Conservation (phyloP, 495 filamentous ascomycete genomes). For the Staphylotrichum longicolle region DNA sequence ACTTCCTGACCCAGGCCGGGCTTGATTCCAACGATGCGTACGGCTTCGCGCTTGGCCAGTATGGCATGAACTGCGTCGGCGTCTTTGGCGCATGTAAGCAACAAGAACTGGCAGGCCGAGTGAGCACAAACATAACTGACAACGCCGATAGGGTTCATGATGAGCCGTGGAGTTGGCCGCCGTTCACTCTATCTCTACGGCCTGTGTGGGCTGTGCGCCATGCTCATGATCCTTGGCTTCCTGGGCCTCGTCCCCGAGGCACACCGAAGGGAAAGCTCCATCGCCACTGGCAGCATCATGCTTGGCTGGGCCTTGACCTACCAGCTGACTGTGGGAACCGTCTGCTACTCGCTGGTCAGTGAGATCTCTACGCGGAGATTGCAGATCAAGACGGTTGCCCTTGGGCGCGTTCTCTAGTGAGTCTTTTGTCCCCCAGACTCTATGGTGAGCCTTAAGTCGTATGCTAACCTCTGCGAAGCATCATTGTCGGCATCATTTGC, state of each 20-base stretch:
- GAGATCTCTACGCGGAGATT: slow-evolving; percentile 72
- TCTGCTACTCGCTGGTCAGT: slow-evolving; percentile 74
- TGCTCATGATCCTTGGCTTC: slow-evolving; percentile 74
- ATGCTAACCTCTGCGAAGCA: slow-evolving; percentile 41
- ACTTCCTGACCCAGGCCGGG: slow-evolving; percentile 75
- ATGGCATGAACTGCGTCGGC: slow-evolving; percentile 71
- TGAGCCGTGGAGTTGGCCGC: slow-evolving; percentile 65
- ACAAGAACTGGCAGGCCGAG: too few species aligned
- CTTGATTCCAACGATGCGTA: slow-evolving; percentile 58
- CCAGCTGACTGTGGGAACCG: slow-evolving; percentile 72
- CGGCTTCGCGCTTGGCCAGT: slow-evolving; percentile 69
- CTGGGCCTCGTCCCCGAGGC: slow-evolving; percentile 60
- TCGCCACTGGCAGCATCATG: slow-evolving; percentile 70
- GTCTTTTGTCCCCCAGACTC: slow-evolving; percentile 5
- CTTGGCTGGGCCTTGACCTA: slow-evolving; percentile 72
- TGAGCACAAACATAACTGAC: background rate
- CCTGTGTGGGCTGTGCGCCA: slow-evolving; percentile 59
- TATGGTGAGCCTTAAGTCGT: too few species aligned
- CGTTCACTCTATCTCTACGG: slow-evolving; percentile 69
- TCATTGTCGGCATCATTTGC: slow-evolving; percentile 66
- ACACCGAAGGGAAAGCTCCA: slow-evolving; percentile 53
- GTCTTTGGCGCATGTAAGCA: slow-evolving; percentile 55
- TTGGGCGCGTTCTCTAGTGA: slow-evolving; percentile 66
- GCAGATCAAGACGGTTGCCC: slow-evolving; percentile 67
- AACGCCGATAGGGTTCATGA: slow-evolving; percentile 55